Evolutionary conservation across 1,284 basidiomycete genomes (phyloP), one percentile per base, ranked within the genome.

Genomic region (Cystobasidium sp.): DNA sequence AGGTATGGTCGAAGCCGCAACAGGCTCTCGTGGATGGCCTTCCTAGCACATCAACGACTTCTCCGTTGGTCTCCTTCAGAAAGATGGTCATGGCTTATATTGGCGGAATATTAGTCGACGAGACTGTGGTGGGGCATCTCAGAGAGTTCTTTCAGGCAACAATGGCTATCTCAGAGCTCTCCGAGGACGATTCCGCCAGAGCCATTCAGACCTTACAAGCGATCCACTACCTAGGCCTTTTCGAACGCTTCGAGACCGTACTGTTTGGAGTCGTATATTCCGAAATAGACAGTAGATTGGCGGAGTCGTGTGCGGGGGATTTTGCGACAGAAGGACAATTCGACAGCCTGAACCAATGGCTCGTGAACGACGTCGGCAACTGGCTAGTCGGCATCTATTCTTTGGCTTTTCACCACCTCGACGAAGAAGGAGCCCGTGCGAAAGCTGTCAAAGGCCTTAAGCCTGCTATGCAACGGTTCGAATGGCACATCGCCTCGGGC

Each of bases 261-360:
- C 87, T 97, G 37, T 89, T 90, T 39, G 88, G 88, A 71, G 90
- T 94, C 1, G 91, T 91, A 43, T 93, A 93, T 78, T 90, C 92
- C 77, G 88, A 89, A 77, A 94, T 97, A 75, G 91, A 94, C 79
- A 82, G 84, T 7, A 86, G 91, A 67, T 89, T 94, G 0, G 76
- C 86, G 62, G 85, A 86, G 74, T 88, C 86, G 7, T 93, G 91
- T 78, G 83, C 85, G 1, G 87, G 87, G 1, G 86, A 88, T 71
- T 94, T 92, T 91, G 85, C 86, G 41, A 86, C 86, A 69, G 86
- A 53, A 22, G 66, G 88, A 6, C 86, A 90, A 84, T 80, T 96
- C 72, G 84, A 85, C 0, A 83, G 81, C 0, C 83, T 93, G 73
- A 85, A 90, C 61, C 81, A 85, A 18, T 94, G 92, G 88, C 37